phyloP scores from a whole-genome alignment of 2,329 filamentous ascomycete genomes.

The Colletotrichum sp. region DNA sequence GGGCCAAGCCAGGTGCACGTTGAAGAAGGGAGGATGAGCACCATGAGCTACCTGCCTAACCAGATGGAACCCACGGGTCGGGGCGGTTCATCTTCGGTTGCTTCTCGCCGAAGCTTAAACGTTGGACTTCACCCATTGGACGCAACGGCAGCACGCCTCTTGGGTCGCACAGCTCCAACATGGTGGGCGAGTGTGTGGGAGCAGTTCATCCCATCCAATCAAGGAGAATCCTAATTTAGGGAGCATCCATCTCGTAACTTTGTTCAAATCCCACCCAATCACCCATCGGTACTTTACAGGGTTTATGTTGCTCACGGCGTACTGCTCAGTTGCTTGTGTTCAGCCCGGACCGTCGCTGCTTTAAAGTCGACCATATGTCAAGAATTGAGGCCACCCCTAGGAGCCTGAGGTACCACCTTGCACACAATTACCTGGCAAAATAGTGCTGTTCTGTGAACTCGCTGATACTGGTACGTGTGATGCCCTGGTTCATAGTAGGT shows the following conservation, averaged over 20 bases:
- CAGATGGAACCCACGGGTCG: neutral
- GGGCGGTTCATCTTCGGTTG: neutral
- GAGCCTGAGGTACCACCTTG: neutral
- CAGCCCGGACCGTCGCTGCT: neutral
- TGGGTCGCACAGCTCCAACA: neutral
- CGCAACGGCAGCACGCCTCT: neutral
- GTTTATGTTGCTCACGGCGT: neutral
- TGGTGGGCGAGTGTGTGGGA: neutral
- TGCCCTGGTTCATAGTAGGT: neutral
- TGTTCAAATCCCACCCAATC: neutral
- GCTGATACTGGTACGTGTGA: neutral
- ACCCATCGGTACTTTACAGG: neutral
- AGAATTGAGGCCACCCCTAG: neutral
- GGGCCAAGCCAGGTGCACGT: neutral
- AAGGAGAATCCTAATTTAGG: neutral
- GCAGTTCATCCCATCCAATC: neutral
- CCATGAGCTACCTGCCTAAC: neutral
- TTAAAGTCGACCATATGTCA: neutral
- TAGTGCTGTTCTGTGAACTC: neutral
- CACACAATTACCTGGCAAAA: neutral
- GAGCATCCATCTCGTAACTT: neutral
- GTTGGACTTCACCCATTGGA: neutral
- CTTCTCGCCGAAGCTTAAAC: neutral
- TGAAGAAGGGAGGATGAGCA: neutral
- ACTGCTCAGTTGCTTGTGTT: neutral